Evolutionary conservation across 768 basidiomycete species (phyloP).

Genomic region (Tylopilus felleus): DNA sequence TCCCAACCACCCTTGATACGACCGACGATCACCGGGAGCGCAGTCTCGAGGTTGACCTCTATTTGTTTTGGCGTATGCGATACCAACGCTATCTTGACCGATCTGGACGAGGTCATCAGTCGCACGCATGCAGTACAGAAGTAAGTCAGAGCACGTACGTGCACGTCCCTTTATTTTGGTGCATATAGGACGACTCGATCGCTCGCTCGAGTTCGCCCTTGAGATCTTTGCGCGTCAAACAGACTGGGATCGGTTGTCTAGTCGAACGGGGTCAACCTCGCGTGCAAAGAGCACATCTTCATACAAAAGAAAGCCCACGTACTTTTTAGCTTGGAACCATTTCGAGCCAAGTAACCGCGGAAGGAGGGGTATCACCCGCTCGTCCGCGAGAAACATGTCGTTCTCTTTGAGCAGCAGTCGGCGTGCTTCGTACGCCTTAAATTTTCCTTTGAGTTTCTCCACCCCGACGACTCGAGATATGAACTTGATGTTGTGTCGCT

Average conservation of each 20-base stretch:
- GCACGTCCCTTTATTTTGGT: slow-evolving; percentile 91
- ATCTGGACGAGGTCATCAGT: slow-evolving; percentile 39
- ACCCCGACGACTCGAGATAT: slow-evolving; percentile 90
- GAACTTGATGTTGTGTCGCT: slow-evolving; percentile 76
- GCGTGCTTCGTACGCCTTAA: slow-evolving; percentile 79
- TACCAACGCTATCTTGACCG: slow-evolving; percentile 78
- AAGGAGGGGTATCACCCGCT: slow-evolving; percentile 81
- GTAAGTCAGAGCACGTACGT: slow-evolving; percentile 51
- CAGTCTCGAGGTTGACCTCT: slow-evolving; percentile 70
- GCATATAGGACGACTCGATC: slow-evolving; percentile 92
- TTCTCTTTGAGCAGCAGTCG: slow-evolving; percentile 84
- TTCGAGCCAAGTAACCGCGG: slow-evolving; percentile 84
- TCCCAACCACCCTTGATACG: slow-evolving; percentile 82
- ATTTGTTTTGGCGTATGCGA: slow-evolving; percentile 73
- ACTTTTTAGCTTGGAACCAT: slow-evolving; percentile 98
- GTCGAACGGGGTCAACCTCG: neutral
- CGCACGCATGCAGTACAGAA: neutral
- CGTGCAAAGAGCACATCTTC: neutral
- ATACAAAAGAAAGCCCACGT: slow-evolving; percentile 23
- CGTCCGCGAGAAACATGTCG: slow-evolving; percentile 91
- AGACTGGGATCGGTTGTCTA: slow-evolving; percentile 96
- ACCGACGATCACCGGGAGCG: slow-evolving; percentile 70
- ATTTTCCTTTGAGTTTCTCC: slow-evolving; percentile 91
- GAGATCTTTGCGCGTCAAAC: slow-evolving; percentile 80
- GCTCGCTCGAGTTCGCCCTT: slow-evolving; percentile 92